A percentile compares a stretch with the other conserved stretches of the same genome.
These are phyloP conservation scores for Trichoderma harzianum DNA, from an alignment of 2,329 filamentous ascomycete genomes.

Conservation along the genomic window DNA sequence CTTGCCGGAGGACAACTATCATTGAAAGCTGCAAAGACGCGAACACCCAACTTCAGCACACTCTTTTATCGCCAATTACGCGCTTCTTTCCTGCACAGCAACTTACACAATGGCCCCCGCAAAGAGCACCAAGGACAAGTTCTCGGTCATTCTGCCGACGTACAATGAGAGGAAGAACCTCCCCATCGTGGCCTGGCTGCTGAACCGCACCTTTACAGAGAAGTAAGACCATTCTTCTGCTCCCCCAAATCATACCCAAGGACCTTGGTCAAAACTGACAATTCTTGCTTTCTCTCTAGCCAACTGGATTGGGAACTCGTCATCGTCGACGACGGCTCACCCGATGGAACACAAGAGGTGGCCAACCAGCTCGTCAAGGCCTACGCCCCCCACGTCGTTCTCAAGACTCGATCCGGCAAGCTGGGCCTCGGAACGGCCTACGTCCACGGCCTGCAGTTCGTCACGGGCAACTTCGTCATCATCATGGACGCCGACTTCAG, in stretches of 20 bases:
- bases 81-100: background rate
- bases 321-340: constrained; percentile 96
- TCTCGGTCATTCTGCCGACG: constrained; percentile 95
- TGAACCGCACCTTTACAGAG: constrained; percentile 87
- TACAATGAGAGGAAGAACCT: constrained; percentile 99
- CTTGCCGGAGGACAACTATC: constrained; percentile 17
- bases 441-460: constrained; percentile 88
- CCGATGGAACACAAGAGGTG: constrained; percentile 89
- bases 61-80: constrained; percentile 25
- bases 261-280: background rate
- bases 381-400: constrained; percentile 74
- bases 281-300: constrained; percentile 42
- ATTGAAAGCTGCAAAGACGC: constrained; percentile 16
- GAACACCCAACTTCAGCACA: constrained; percentile 27
- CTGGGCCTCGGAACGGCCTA: constrained; percentile 96
- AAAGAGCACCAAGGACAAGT: constrained; percentile 62
- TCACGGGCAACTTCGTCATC: constrained; percentile 90
- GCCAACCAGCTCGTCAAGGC: constrained; percentile 85
- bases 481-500: constrained; percentile 99
- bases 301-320: constrained; percentile 96
- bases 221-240: constrained; percentile 51
- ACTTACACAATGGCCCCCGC: constrained; percentile 44
- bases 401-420: constrained; percentile 89
- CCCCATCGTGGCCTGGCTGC: constrained; percentile 90
- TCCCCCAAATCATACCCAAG: background rate